Conservation (phyloP, 202 grass and related monocot genomes). For the Eragrostis tef region DNA sequence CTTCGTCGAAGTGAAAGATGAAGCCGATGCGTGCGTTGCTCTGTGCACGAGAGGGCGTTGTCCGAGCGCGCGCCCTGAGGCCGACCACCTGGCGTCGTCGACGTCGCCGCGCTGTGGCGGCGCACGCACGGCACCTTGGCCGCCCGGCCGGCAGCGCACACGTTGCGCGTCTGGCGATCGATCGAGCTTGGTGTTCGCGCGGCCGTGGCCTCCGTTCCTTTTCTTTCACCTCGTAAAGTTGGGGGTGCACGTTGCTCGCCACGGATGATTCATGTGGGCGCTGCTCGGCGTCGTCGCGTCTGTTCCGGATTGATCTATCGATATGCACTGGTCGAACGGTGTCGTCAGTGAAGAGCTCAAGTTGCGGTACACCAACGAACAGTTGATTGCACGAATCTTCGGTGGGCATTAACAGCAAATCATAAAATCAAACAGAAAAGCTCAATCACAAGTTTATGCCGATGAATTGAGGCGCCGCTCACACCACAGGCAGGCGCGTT, state of each 20-base stretch:
- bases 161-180: neutral
- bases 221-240: neutral
- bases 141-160: neutral
- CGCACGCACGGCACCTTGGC: conserved; percentile 36
- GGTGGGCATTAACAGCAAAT: no score
- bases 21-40: no score
- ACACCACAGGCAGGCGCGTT: neutral
- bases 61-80: no score
- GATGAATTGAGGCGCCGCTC: no score
- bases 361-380: neutral
- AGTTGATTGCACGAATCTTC: neutral
- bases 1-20: no score
- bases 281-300: no score
- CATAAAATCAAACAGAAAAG: neutral
- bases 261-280: neutral
- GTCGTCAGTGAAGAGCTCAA: neutral
- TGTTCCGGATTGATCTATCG: neutral
- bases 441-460: neutral
- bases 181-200: neutral
- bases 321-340: neutral
- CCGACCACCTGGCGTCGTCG: conserved; percentile 22
- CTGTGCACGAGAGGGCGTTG: neutral
- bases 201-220: neutral
- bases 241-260: neutral
- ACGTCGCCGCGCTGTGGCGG: conserved; percentile 18